phyloP scores from a whole-genome alignment of 495 filamentous ascomycete genomes.

The Aspergillus hancockii region DNA sequence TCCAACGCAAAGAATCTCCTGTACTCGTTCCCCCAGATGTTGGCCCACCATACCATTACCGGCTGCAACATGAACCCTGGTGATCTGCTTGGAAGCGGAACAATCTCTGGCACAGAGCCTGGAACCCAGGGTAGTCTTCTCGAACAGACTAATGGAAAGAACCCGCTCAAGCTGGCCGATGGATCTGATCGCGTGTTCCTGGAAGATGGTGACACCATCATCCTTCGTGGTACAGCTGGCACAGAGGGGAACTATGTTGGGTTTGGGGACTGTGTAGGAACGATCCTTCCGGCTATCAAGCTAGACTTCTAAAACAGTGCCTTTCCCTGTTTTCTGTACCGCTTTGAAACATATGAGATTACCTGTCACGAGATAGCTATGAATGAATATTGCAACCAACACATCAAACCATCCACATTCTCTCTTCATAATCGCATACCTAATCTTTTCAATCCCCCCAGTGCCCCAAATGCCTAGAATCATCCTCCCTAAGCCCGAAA shows the following conservation, averaged over 20 bases:
- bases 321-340: not conserved
- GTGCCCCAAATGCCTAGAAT: not conserved
- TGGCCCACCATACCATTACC: slow-evolving; percentile 85
- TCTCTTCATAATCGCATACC: not conserved
- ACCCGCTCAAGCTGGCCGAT: slow-evolving; percentile 63
- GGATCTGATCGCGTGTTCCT: slow-evolving; percentile 75
- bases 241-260: slow-evolving; percentile 64
- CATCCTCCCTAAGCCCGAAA: slow-evolving; percentile 25
- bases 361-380: slow-evolving; percentile 12
- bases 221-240: slow-evolving; percentile 67
- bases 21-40: slow-evolving; percentile 93
- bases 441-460: not conserved
- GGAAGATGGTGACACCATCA: slow-evolving; percentile 80
- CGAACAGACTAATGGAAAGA: slow-evolving; percentile 74
- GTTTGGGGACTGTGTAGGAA: slow-evolving; percentile 71
- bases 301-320: slow-evolving; percentile 15
- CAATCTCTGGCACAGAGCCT: slow-evolving; percentile 73
- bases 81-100: slow-evolving; percentile 86
- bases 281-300: slow-evolving; percentile 48
- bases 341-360: not conserved
- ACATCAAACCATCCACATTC: not conserved
- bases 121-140: slow-evolving; percentile 72
- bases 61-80: slow-evolving; percentile 82
- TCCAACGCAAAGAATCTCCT: slow-evolving; percentile 74
- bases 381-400: not conserved